Evolutionary conservation across 2,329 filamentous ascomycete genomes (phyloP).

Genomic region (Hypoxylon sp.): DNA sequence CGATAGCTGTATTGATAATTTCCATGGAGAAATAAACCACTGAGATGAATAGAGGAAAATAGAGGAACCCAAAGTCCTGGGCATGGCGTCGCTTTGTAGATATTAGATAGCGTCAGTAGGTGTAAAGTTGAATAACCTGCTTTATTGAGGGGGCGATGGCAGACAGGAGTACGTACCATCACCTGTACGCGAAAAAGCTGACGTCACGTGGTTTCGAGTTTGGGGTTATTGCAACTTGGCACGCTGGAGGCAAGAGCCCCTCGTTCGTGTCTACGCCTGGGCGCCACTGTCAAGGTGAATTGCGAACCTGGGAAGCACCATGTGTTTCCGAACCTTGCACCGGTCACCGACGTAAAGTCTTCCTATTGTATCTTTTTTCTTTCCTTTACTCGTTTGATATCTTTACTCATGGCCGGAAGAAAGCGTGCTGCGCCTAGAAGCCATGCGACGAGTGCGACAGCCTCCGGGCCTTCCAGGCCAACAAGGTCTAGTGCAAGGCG

Average conservation of each 20-base stretch:
- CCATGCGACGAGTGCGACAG: slow-evolving; percentile 42
- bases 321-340: slow-evolving; percentile 14
- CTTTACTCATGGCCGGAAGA: slow-evolving; percentile 50
- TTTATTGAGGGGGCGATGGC: background rate
- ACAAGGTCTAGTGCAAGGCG: slow-evolving; percentile 49
- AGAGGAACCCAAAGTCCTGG: background rate
- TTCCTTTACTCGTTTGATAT: background rate
- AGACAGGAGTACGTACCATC: slow-evolving; percentile 3
- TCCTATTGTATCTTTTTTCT: background rate
- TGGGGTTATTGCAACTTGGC: slow-evolving; percentile 20
- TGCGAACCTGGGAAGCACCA: slow-evolving; percentile 2
- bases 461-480: slow-evolving; percentile 42
- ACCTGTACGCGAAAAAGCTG: slow-evolving; percentile 35
- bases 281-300: slow-evolving; percentile 5
- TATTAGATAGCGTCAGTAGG: background rate
- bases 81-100: background rate
- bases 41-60: background rate
- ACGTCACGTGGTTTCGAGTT: slow-evolving; percentile 43
- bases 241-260: slow-evolving; percentile 27
- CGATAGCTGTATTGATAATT: background rate
- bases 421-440: slow-evolving; percentile 49
- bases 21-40: background rate
- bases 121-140: background rate
- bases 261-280: slow-evolving; percentile 25
- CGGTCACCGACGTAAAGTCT: slow-evolving; percentile 14